Conservation (phyloP, 768 basidiomycete species). For the Macrolepiota fuliginosa region DNA sequence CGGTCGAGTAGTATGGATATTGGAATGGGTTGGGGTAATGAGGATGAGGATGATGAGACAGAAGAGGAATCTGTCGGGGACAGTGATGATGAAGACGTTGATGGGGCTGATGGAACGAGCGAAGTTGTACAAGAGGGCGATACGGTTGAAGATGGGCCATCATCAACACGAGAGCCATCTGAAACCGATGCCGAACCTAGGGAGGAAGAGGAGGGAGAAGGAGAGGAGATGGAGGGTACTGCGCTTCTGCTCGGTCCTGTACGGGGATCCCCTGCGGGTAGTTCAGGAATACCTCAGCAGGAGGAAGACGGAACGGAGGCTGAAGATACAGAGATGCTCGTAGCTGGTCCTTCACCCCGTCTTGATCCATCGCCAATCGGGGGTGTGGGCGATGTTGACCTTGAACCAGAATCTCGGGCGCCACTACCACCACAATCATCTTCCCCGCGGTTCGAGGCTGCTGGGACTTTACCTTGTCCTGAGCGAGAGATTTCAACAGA, state of each 20-base stretch:
- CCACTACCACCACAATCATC: background rate
- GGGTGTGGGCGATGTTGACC: background rate
- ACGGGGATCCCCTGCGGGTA: background rate
- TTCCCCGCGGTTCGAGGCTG: background rate
- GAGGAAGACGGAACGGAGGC: background rate
- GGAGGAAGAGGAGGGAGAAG: conserved; percentile 22
- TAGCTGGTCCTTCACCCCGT: background rate
- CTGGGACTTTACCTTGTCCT: background rate
- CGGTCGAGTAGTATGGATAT: conserved; percentile 52
- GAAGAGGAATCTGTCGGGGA: conserved; percentile 26
- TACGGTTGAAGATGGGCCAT: background rate
- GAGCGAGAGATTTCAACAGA: background rate
- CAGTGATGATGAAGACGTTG: conserved; percentile 25
- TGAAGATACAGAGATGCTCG: background rate
- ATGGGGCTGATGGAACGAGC: background rate
- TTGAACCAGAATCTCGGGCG: background rate
- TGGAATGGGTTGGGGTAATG: conserved; percentile 28
- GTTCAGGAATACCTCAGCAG: background rate
- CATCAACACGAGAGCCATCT: background rate
- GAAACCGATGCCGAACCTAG: background rate
- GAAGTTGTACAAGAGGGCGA: background rate
- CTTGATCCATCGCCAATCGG: background rate
- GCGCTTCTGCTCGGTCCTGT: background rate
- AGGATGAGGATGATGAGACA: conserved; percentile 26
- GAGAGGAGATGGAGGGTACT: conserved; percentile 13